phyloP scores from a whole-genome alignment of 306 rosid genomes.

The Glycine soja region DNA sequence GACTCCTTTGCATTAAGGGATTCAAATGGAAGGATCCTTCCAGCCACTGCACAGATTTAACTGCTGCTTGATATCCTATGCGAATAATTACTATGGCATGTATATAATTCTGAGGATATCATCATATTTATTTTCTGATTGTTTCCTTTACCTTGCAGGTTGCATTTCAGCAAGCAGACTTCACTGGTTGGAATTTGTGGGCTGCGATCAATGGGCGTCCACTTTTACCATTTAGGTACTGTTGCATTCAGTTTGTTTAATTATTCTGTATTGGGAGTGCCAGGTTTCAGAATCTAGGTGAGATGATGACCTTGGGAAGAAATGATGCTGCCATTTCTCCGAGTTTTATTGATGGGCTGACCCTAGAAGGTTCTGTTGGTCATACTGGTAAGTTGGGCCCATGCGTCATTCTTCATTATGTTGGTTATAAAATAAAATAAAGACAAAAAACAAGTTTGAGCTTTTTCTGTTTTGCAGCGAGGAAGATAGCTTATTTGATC shows the following conservation, averaged over 20 bases:
- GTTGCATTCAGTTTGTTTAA: conserved; percentile 25
- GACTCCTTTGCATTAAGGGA: conserved; percentile 89
- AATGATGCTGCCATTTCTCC: conserved; percentile 91
- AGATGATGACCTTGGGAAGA: conserved; percentile 95
- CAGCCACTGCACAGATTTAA: conserved; percentile 91
- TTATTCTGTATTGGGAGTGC: conserved; percentile 30
- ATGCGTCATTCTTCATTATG: background rate
- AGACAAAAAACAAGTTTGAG: background rate
- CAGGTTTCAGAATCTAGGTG: conserved; percentile 96
- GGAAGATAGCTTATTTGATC: conserved; percentile 92
- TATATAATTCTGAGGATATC: conserved; percentile 1
- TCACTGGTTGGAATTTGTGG: conserved; percentile 98
- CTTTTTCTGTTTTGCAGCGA: conserved; percentile 64
- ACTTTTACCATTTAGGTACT: conserved; percentile 90
- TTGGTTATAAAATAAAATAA: background rate
- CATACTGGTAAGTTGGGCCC: conserved; percentile 69
- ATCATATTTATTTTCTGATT: conserved; percentile 31
- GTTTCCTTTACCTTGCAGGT: conserved; percentile 60
- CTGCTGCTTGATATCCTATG: conserved; percentile 24
- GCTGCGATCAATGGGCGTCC: conserved; percentile 97
- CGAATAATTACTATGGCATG: conserved; percentile 7
- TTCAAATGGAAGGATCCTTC: conserved; percentile 86
- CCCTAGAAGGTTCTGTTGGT: conserved; percentile 87
- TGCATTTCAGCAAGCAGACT: conserved; percentile 98
- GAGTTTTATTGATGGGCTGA: conserved; percentile 88